Evolutionary conservation across 108 stramenopile genomes (phyloP).

Genomic region (Cyclotella atomus): DNA sequence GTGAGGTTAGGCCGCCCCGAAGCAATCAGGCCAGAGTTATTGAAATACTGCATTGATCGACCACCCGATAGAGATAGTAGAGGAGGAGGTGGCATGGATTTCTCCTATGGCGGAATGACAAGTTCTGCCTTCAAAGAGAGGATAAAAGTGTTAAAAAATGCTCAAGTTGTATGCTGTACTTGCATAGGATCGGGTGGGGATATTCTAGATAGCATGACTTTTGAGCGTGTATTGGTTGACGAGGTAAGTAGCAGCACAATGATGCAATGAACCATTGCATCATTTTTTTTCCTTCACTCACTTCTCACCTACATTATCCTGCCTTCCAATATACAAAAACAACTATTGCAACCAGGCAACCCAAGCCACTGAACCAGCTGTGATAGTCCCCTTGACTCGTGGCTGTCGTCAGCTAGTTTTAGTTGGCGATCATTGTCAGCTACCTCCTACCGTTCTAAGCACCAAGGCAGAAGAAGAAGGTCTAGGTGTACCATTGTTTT

Average conservation of each 20-base stretch:
- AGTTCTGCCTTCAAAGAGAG: conserved; percentile 77
- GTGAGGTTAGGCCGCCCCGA: conserved; percentile 94
- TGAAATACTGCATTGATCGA: conserved; percentile 88
- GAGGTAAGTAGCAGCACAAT: too few species aligned
- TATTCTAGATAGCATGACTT: conserved; percentile 82
- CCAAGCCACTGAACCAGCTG: conserved; percentile 92
- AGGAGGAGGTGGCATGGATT: conserved; percentile 31
- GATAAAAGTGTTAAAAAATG: conserved; percentile 78
- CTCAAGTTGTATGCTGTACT: conserved; percentile 95
- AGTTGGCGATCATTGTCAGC: conserved; percentile 97
- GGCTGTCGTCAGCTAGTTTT: conserved; percentile 94
- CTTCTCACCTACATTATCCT: too few species aligned
- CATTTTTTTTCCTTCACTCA: too few species aligned
- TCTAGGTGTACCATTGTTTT: conserved; percentile 87
- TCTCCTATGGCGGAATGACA: conserved; percentile 49
- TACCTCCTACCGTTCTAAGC: conserved; percentile 91
- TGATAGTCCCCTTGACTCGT: conserved; percentile 89
- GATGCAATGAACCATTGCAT: too few species aligned
- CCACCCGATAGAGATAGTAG: conserved; percentile 64
- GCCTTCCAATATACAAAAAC: too few species aligned
- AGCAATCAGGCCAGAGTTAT: conserved; percentile 89
- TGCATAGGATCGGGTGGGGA: conserved; percentile 94
- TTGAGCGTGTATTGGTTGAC: conserved; percentile 92
- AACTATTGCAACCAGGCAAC: too few species aligned
- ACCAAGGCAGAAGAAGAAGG: conserved; percentile 89